Evolutionary conservation across 345 rosid genomes (phyloP), one percentile per base, ranked within the genome.

Genomic region (Rhizophora mangle): DNA sequence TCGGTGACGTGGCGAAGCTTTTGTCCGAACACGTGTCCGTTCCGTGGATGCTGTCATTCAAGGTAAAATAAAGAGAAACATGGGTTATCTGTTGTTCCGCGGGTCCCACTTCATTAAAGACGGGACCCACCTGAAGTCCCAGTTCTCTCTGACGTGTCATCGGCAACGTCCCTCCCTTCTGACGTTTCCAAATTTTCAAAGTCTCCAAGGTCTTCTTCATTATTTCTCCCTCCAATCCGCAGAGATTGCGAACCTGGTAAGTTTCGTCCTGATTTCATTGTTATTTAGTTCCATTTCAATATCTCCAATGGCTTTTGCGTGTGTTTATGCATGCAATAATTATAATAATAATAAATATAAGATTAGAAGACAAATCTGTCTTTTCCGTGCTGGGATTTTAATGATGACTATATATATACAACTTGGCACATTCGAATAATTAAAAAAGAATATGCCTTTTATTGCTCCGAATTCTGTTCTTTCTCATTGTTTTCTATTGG

Each of bases 371-470:
- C 60, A 9, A 9, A 0, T n/a, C 15, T n/a, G 60, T 27, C 11
- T 56, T 56, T 56, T 56, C 11, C 4, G 29, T 24, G 60, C 24
- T 26, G 26, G 18, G 11, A 56, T 24, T 20, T 31, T 30, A 8
- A 21, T 13, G 16, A 11, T 7, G 37, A 34, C 9, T 34, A 34
- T 34, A 34, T 34, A 8, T 34, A 8, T 31, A 60, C 59, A 31
- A 20, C 22, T 62, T 49, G 68, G 72, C 63, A 69, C 76, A 68
- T 72, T 73, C 74, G 64, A 67, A 67, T 46, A 52, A 22, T 31
- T 46, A 32, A 75, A 63, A 47, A 2, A 62, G 81, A 76, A 82
- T 79, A 82, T 79, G 74, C 85, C 63, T 67, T 3, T 70, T 55
- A 65, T 64, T 65, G 29, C 62, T 0, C 63, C 71, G 70, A 68